Percentiles rank a stretch among this genome's conserved stretches.
Conservation (phyloP, 495 filamentous ascomycete species). For the Neurospora tetrasperma region DNA sequence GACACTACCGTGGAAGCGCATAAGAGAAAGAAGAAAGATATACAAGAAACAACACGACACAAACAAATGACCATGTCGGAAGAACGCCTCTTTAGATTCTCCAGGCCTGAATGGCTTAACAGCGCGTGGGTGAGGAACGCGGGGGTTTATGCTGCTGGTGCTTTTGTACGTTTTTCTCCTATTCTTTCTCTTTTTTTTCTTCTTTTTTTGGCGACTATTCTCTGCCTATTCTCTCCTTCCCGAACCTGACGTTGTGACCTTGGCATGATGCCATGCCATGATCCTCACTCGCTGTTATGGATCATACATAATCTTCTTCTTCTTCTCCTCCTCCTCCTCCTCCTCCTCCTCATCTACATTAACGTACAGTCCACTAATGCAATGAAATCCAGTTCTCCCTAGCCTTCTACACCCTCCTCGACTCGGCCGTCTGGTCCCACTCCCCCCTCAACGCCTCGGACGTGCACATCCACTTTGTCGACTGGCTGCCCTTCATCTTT, state of each 20-base stretch:
- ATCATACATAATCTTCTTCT: too few relatives aligned
- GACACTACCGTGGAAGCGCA: neutral
- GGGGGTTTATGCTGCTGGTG: conserved; percentile 80
- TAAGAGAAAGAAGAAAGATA: neutral
- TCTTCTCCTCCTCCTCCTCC: too few relatives aligned
- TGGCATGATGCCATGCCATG: too few relatives aligned
- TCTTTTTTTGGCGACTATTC: too few relatives aligned
- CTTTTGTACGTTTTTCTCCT: conserved; percentile 52
- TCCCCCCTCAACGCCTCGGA: conserved; percentile 64
- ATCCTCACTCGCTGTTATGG: too few relatives aligned
- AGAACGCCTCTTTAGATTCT: conserved; percentile 67
- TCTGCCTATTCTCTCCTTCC: too few relatives aligned
- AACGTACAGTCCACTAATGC: too few relatives aligned
- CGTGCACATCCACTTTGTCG: conserved; percentile 89
- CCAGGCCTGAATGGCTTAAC: conserved; percentile 82
- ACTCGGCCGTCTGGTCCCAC: conserved; percentile 79
- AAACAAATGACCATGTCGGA: conserved; percentile 35
- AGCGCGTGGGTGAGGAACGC: conserved; percentile 68
- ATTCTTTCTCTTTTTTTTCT: neutral
- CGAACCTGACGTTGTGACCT: too few relatives aligned
- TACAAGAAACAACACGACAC: neutral
- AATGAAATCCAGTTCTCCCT: conserved; percentile 66
- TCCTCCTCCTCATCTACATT: too few relatives aligned
- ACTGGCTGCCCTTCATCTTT: conserved; percentile 98
- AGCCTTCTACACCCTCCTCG: conserved; percentile 93